Evolutionary conservation across 2,329 filamentous ascomycete species (phyloP), one percentile per base, ranked within the genome.

Genomic region (Botryosphaeria agaves): DNA sequence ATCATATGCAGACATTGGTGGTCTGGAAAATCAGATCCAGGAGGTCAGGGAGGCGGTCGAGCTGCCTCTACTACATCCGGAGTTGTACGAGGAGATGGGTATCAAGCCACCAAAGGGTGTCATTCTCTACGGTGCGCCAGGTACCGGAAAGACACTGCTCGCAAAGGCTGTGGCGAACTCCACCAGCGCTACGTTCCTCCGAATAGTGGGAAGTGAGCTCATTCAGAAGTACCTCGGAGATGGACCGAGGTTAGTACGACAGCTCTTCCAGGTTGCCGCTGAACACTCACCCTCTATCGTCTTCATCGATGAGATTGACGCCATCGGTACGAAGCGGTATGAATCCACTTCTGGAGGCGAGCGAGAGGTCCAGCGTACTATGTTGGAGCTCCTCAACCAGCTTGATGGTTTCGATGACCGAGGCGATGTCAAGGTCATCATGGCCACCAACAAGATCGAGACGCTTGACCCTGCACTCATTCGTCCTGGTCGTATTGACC

Each of bases 401-500:
- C 75, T 98, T 6, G 89, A 98, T 52, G 89, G 89, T 46, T 98
- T 98, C 59, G 89, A 98, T 51, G 91, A 98, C 56, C 81, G 89
- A 36, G 91, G 89, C 43, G 89, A 98, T 51, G 87, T 98, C 57
- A 98, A 98, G 66, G 89, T 98, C 37, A 87, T 98, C 55, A 95
- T 98, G 85, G 91, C 89, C 8, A 98, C 89, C 42, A 98, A 98
- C 74, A 98, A 98, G 72, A 98, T 98, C 43, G 91, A 98, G 43
- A 92, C 83, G 3, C 68, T 98, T 17, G 91, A 98, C 49, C 89
- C 89, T 32, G 89, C 89, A 12, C 66, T 98, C 43, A 98, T 98
- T 50, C 78, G 89, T 42, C 89, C 89, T 26, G 89, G 89, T 39
- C 85, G 89, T 68, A 98, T 98, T 55, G 89, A 98, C 57, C 77